These are phyloP conservation scores for Pseudogymnoascus sp. DNA, from an alignment of 2,329 filamentous ascomycete species.

Conservation along the genomic window DNA sequence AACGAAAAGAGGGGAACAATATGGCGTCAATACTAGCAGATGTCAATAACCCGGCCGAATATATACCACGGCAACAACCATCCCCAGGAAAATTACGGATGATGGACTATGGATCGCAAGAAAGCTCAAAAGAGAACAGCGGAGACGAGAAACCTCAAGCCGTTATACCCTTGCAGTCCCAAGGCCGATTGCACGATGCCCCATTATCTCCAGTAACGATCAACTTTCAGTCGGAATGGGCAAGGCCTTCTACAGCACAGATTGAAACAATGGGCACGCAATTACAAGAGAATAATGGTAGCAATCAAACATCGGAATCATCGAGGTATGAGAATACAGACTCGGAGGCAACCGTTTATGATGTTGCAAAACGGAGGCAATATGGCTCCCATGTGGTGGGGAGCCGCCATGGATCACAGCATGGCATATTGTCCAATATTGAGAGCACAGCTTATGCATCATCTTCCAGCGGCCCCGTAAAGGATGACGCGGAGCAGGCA, in stretches of 20 bases:
- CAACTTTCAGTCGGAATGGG: slow-evolving; percentile 45
- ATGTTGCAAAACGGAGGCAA: slow-evolving; percentile 6
- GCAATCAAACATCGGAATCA: background rate
- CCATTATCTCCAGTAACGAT: slow-evolving; percentile 49
- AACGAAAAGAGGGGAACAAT: slow-evolving; percentile 1
- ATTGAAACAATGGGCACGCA: slow-evolving; percentile 33
- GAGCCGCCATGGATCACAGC: slow-evolving; percentile 1
- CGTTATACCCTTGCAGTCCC: slow-evolving; percentile 17
- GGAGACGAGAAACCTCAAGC: background rate
- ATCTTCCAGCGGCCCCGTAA: slow-evolving; percentile 8
- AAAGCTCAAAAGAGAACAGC: background rate
- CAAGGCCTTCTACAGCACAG: slow-evolving; percentile 41
- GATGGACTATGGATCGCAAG: background rate
- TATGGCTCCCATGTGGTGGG: background rate
- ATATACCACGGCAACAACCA: background rate
- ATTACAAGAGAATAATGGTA: slow-evolving; percentile 12
- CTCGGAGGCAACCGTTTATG: slow-evolving; percentile 9
- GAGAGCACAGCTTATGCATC: slow-evolving; percentile 16
- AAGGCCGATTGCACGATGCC: slow-evolving; percentile 36
- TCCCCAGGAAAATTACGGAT: background rate
- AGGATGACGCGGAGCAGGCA: slow-evolving; percentile 2
- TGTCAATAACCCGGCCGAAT: background rate
- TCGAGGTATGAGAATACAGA: slow-evolving; percentile 14
- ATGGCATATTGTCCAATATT: background rate
- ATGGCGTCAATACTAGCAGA: background rate